phyloP scores from a whole-genome alignment of 306 rosid species.

The Trifolium repens region DNA sequence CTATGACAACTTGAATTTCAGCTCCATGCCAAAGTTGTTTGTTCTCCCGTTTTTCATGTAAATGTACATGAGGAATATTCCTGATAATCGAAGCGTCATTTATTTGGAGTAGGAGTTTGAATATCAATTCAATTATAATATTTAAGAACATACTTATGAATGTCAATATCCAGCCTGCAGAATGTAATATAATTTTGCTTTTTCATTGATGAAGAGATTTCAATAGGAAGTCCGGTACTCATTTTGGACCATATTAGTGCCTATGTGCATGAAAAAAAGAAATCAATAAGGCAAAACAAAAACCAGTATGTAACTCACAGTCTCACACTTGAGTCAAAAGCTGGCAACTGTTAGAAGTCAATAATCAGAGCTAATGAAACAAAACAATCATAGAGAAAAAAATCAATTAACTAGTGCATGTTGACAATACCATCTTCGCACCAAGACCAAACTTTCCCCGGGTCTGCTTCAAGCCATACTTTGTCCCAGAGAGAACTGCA shows the following conservation, averaged over 20 bases:
- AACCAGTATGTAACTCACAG: slow-evolving; percentile 15
- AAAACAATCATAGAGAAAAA: neutral
- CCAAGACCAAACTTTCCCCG: slow-evolving; percentile 98
- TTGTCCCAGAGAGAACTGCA: slow-evolving; percentile 96
- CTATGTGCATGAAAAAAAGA: slow-evolving; percentile 50
- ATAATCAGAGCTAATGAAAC: slow-evolving; percentile 11
- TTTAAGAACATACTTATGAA: slow-evolving; percentile 68
- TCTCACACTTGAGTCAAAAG: slow-evolving; percentile 13
- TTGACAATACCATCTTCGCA: slow-evolving; percentile 86
- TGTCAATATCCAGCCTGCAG: slow-evolving; percentile 96
- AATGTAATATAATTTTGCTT: slow-evolving; percentile 73
- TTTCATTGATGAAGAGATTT: slow-evolving; percentile 84
- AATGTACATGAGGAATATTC: slow-evolving; percentile 92
- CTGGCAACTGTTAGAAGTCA: slow-evolving; percentile 25
- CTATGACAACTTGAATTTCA: slow-evolving; percentile 97
- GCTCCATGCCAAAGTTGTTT: slow-evolving; percentile 86
- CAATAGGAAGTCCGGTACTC: slow-evolving; percentile 98
- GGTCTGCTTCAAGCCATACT: slow-evolving; percentile 95
- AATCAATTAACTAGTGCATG: slow-evolving; percentile 27
- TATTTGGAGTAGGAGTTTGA: slow-evolving; percentile 36
- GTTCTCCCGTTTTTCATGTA: slow-evolving; percentile 78
- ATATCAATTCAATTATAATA: slow-evolving; percentile 29
- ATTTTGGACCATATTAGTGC: slow-evolving; percentile 99
- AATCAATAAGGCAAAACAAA: slow-evolving; percentile 15
- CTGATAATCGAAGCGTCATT: slow-evolving; percentile 52